phyloP scores from a whole-genome alignment of 31 red algal genomes.

The Bonnemaisonia californica region DNA sequence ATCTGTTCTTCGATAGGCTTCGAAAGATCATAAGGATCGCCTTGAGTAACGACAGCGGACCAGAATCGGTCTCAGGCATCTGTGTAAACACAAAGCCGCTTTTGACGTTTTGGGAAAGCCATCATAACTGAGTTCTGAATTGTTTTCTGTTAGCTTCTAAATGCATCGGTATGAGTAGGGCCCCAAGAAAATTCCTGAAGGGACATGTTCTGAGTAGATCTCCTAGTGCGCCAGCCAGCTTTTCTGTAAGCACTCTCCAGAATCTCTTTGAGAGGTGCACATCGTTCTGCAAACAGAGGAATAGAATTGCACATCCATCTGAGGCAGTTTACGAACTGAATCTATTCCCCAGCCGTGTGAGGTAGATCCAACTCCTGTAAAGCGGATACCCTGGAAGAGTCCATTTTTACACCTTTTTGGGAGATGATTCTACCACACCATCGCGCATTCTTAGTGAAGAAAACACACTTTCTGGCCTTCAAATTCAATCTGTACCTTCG shows the following conservation, averaged over 20 bases:
- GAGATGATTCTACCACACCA: conserved; percentile 29
- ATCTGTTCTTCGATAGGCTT: background rate
- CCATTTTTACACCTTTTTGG: conserved; percentile 6
- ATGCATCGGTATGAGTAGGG: background rate
- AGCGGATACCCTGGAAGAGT: background rate
- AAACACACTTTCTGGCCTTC: background rate
- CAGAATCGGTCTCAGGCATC: conserved; percentile 9
- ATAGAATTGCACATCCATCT: background rate
- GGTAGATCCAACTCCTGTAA: conserved; percentile 8
- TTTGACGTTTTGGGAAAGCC: background rate
- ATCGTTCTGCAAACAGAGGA: too few species aligned
- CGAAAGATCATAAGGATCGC: background rate
- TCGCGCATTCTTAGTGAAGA: background rate
- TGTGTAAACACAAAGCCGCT: conserved; percentile 23
- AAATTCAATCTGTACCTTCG: background rate
- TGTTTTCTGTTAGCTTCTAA: background rate
- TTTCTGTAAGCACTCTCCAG: conserved; percentile 11
- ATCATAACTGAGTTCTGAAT: conserved; percentile 1
- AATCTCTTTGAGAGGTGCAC: background rate
- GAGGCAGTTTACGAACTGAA: background rate
- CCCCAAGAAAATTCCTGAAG: conserved; percentile 3
- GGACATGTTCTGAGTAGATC: background rate
- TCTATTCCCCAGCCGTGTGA: background rate
- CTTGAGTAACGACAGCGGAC: conserved; percentile 2
- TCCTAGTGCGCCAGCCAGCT: background rate